Base-by-base conservation (phyloP, 139 green algal species). In the Micractinium conductrix region DNA sequence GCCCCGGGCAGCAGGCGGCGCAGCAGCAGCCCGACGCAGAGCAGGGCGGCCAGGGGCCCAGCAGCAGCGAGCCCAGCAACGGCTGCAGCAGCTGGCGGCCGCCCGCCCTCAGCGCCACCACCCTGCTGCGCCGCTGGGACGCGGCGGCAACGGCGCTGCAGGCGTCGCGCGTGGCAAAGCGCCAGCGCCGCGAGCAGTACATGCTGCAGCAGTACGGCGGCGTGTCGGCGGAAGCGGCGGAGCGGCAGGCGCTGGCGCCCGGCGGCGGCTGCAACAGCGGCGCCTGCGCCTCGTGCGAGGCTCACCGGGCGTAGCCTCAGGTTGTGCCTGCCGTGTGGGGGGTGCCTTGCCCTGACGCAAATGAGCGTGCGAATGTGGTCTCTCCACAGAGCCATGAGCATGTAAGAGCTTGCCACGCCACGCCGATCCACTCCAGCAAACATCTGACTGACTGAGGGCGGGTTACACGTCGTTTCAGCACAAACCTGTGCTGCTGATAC, bases 191-290 rank as follows among this genome's bases (percentile, higher is more conserved):
- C 38, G 69, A 85, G 80, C 33, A 60, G 28, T 50, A n/a, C 50
- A 50, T 85, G 68, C 80, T 85, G 50, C 80, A 78, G 37, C 37
- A 85, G 48, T 85, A 85, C 42, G 80, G 80, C 37, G 80, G 80
- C 16, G 80, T 85, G 48, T 63, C 55, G 43, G 43, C 50, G 17
- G 78, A 83, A 30, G 2, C 21, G 42, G 45, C 63, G 63, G 53
- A 82, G 30, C 38, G 37, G 55, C 50, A 71, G 76, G 37, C 53
- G 76, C 70, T 63, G 73, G 37, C 37, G 2, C 21, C n/a, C 12
- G 73, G n/a, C n/a, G 45, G 45, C 4, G n/a, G 73, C 73, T 62
- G 73, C n/a, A 12, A 44, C n/a, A n/a, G 43, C 16, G 73, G 30
- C 44, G 44, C 40, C 73, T 78, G 70, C 43, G 28, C 7, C 28